Percentiles rank a stretch among this genome's conserved stretches.
Evolutionary conservation across 805 yeast species (phyloP).

Genomic region (Saccharomycopsis amapae): DNA sequence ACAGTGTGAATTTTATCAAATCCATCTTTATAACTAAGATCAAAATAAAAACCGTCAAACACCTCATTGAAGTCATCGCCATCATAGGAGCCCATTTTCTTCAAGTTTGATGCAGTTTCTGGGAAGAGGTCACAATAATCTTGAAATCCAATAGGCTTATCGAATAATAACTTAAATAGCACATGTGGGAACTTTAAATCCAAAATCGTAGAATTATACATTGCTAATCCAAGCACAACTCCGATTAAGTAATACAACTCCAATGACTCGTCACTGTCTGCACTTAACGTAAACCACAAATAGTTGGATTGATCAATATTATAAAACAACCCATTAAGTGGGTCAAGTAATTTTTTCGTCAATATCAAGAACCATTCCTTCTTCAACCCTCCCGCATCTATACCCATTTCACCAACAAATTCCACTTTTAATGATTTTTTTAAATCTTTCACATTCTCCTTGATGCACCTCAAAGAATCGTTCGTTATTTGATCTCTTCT

Average conservation of each 20-base stretch:
- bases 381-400: slow-evolving; percentile 91
- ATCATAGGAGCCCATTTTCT: slow-evolving; percentile 38
- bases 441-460: slow-evolving; percentile 49
- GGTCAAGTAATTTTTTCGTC: slow-evolving; percentile 61
- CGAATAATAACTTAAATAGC: slow-evolving; percentile 66
- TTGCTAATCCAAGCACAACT: slow-evolving; percentile 80
- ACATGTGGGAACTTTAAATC: slow-evolving; percentile 74
- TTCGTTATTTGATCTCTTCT: slow-evolving; percentile 59
- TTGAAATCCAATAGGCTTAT: slow-evolving; percentile 44
- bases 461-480: slow-evolving; percentile 66
- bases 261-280: slow-evolving; percentile 31
- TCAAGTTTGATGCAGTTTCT: slow-evolving; percentile 46
- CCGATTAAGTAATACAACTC: slow-evolving; percentile 76
- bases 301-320: slow-evolving; percentile 61
- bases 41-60: slow-evolving; percentile 52
- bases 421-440: slow-evolving; percentile 72
- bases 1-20: slow-evolving; percentile 37
- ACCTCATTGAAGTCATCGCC: slow-evolving; percentile 39
- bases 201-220: slow-evolving; percentile 81
- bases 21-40: slow-evolving; percentile 43
- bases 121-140: slow-evolving; percentile 73
- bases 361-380: slow-evolving; percentile 89
- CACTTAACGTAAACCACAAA: slow-evolving; percentile 65
- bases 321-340: slow-evolving; percentile 58
- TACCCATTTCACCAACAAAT: slow-evolving; percentile 83